Evolutionary conservation across 73 alveolate species (phyloP).

Genomic region (Stentor coeruleus): DNA sequence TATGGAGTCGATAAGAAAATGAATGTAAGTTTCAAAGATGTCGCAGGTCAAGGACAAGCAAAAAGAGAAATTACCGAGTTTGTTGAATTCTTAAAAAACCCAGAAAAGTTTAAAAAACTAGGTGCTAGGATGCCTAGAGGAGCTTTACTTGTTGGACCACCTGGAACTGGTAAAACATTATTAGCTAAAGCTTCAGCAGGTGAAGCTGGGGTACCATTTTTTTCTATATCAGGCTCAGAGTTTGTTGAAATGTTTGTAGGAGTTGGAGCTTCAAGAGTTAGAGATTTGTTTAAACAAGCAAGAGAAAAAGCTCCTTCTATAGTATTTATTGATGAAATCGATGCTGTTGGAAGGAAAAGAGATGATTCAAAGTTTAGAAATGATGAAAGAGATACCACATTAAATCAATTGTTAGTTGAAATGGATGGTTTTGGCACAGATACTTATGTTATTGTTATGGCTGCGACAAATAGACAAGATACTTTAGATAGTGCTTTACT

Average conservation of each 20-base stretch:
- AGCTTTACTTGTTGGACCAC: constrained; percentile 91
- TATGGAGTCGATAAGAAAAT: constrained; percentile 67
- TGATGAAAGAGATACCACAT: constrained; percentile 80
- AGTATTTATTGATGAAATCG: constrained; percentile 92
- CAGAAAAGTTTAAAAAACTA: constrained; percentile 69
- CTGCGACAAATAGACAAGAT: constrained; percentile 87
- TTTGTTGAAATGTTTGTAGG: constrained; percentile 94
- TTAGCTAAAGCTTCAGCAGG: constrained; percentile 97
- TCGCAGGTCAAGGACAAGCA: constrained; percentile 88
- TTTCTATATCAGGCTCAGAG: constrained; percentile 76
- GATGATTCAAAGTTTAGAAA: constrained; percentile 56
- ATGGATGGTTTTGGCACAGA: constrained; percentile 91
- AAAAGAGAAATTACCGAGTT: constrained; percentile 79
- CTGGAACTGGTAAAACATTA: constrained; percentile 93
- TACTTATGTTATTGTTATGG: constrained; percentile 72
- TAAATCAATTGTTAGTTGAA: constrained; percentile 85
- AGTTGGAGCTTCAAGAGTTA: constrained; percentile 88
- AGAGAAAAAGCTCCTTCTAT: constrained; percentile 71
- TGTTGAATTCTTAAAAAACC: constrained; percentile 81
- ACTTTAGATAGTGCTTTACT: constrained; percentile 86
- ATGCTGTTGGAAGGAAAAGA: constrained; percentile 84
- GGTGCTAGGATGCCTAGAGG: constrained; percentile 94
- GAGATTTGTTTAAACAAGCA: constrained; percentile 89
- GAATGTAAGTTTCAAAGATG: constrained; percentile 71
- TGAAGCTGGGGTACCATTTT: constrained; percentile 92